Evolutionary conservation across 2,329 filamentous ascomycete genomes (phyloP), one percentile per base, ranked within the genome.

Genomic region (Hyphodiscus sp.): DNA sequence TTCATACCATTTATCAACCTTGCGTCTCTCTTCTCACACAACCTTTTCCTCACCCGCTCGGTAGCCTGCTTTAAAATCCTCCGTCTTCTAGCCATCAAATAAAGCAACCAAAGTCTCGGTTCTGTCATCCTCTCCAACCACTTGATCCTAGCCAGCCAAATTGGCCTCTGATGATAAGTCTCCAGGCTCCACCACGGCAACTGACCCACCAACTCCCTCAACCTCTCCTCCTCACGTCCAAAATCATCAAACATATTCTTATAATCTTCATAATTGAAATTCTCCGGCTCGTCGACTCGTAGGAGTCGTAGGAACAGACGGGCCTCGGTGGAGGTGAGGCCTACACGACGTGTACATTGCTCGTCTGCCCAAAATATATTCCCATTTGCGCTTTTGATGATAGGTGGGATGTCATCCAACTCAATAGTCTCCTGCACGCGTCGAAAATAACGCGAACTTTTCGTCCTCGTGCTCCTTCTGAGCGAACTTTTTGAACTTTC

Each of bases 341-440:
- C 61, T 1, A 63, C 57, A 18, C 61, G 57, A 20, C 61, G 54
- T 2, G 55, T 57, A 38, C 61, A 62, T 52, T 55, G 52, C 33
- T 62, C 58, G 41, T 62, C 61, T 0, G 60, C 61, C 61, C 58
- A 62, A 49, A 63, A 62, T 30, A 62, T 54, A 29, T 63, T 61
- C 2, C 61, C 61, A 29, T 63, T 60, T 2, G 51, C 41, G 11
- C 57, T 61, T 33, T 63, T 62, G 18, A 62, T 62, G 20, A 63
- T 61, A 7, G 60, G 57, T 2, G 60, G 61, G 15, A 62, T 60
- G 20, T 29, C 45, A n/a, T 46, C 45, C 2, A 46, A 15, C 10
- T 29, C 16, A n/a, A 46, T 46, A 10, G 20, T 23, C 23, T 46
- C 45, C 11, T n/a, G 45, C 26, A 20, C 26, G 13, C 45, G 16